Conservation (phyloP, 495 filamentous ascomycete species). For the Penicillium dipodomyicola region DNA sequence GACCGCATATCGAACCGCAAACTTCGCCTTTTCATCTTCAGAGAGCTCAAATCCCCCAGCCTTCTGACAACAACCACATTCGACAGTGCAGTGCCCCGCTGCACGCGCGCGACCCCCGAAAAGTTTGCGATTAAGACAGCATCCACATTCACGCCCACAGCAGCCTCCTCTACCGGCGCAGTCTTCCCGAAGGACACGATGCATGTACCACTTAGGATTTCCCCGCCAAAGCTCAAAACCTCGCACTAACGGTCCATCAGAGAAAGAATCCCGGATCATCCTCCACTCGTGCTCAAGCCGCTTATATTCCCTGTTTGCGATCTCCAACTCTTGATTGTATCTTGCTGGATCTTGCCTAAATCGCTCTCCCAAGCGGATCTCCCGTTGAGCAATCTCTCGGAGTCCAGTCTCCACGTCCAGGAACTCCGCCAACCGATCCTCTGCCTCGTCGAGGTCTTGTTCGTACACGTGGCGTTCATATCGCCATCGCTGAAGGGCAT, state of each 20-base stretch:
- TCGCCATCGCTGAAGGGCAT: background rate
- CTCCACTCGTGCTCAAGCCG: background rate
- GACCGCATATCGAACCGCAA: too few relatives aligned
- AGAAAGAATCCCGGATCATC: background rate
- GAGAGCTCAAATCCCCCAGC: background rate
- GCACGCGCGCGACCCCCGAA: background rate
- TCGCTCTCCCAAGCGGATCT: background rate
- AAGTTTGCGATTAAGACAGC: constrained; percentile 1
- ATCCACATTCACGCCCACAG: constrained; percentile 12
- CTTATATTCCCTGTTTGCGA: background rate
- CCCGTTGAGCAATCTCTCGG: background rate
- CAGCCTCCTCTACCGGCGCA: constrained; percentile 8
- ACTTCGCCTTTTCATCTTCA: background rate
- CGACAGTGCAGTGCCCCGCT: constrained; percentile 13
- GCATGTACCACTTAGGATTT: constrained; percentile 10
- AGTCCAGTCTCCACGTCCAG: background rate
- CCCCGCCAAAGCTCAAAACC: background rate
- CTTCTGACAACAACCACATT: constrained; percentile 11
- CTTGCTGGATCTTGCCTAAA: background rate
- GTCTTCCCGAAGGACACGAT: constrained; percentile 2
- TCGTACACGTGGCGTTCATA: background rate
- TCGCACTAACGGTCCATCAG: background rate
- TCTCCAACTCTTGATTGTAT: background rate
- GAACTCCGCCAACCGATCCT: background rate
- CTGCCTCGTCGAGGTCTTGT: background rate